Evolutionary conservation across 225 moss, liverwort and hornwort species (phyloP).

Genomic region (Straminergon stramineum): DNA sequence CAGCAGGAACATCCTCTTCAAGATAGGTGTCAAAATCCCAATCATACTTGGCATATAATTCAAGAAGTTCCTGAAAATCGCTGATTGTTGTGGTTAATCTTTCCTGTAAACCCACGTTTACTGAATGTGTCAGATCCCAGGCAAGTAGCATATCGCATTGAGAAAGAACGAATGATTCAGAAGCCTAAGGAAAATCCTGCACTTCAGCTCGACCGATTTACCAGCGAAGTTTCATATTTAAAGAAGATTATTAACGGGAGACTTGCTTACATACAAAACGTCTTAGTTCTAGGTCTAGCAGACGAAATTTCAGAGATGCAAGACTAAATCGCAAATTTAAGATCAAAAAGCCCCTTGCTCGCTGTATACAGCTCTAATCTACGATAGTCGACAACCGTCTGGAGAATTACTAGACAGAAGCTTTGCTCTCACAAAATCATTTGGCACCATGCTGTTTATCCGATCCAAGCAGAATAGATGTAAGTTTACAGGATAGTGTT

Average conservation of each 20-base stretch:
- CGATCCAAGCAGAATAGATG: neutral
- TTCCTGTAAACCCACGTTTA: conserved; percentile 28
- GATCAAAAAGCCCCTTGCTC: neutral
- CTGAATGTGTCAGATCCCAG: conserved; percentile 1
- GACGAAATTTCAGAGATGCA: neutral
- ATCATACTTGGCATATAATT: conserved; percentile 76
- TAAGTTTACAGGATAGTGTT: neutral
- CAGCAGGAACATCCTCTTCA: conserved; percentile 88
- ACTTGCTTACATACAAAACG: neutral
- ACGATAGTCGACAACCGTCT: neutral
- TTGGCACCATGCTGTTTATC: neutral
- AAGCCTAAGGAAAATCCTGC: neutral
- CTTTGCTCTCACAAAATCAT: neutral
- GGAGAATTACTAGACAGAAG: neutral
- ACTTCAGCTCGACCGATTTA: neutral
- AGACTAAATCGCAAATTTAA: neutral
- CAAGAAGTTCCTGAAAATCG: conserved; percentile 86
- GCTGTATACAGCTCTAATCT: neutral
- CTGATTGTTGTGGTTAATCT: conserved; percentile 66
- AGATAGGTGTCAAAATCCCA: conserved; percentile 99
- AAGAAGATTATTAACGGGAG: neutral
- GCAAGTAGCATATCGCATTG: neutral
- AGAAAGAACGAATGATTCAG: neutral
- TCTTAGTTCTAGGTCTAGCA: neutral
- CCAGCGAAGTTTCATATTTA: neutral